Base-by-base conservation (phyloP, 768 basidiomycete genomes). In the Mycena amicta region DNA sequence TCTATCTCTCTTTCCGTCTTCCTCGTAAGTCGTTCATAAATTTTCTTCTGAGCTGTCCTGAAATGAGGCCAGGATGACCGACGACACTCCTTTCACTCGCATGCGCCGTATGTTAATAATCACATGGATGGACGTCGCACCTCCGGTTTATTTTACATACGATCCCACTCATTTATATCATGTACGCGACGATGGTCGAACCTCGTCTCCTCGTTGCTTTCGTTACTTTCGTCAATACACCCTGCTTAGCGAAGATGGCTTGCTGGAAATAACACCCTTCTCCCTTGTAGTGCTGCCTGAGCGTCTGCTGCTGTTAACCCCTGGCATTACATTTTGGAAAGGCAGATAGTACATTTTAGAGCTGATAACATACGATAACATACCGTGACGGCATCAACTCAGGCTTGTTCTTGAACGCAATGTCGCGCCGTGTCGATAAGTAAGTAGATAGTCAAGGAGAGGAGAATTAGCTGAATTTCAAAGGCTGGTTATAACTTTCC, bases 401-500 rank as follows among this genome's bases (percentile, higher is more conserved):
- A 37, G 8, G 33, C 18, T 37, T 37, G 13, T 45, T 15, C 22
- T 45, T 23, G 43, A 37, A 37, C 43, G 8, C 13, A 13, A 45
- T 45, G 43, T 6, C 43, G 22, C 43, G 43, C 43, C 43, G 43
- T 23, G 43, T 45, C 43, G 43, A 45, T 45, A 45, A 45, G 43
- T 45, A n/a, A 23, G 43, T 45, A 8, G 15, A 23, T 18, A 37
- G n/a, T n/a, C n/a, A n/a, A n/a, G n/a, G n/a, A n/a, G n/a, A n/a
- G n/a, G n/a, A n/a, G n/a, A n/a, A n/a, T n/a, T n/a, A n/a, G n/a
- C n/a, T n/a, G n/a, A n/a, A n/a, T n/a, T n/a, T n/a, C n/a, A n/a
- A n/a, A 63, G 40, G 56, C 63, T 82, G 11, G 66, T 61, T 1
- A 78, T 90, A 58, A 88, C 83, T 0, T 88, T 92, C 64, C 78